These are phyloP conservation scores for Dendrostoma leiphaemia DNA, from an alignment of 2,329 filamentous ascomycete species.

Conservation along the genomic window DNA sequence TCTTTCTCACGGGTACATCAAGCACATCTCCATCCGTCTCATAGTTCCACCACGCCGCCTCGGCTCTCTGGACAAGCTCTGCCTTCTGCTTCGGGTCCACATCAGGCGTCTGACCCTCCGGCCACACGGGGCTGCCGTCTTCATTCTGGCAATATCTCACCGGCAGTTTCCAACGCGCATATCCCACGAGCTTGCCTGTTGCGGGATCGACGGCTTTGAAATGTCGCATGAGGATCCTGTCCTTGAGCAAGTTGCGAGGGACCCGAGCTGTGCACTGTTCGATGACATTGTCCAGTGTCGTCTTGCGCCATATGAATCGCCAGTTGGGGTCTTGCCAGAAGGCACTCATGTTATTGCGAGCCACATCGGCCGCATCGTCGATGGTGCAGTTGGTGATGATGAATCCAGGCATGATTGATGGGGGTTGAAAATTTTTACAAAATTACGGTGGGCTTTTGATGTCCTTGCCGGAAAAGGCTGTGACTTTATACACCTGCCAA, in stretches of 20 bases:
- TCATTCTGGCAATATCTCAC: not conserved
- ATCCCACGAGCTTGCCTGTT: constrained; percentile 22
- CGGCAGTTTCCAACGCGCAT: constrained; percentile 23
- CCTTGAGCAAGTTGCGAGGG: constrained; percentile 20
- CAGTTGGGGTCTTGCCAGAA: constrained; percentile 22
- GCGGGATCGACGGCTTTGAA: constrained; percentile 22
- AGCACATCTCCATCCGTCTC: constrained; percentile 9
- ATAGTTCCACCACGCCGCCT: constrained; percentile 16
- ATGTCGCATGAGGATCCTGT: constrained; percentile 19
- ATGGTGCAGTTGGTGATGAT: constrained; percentile 18
- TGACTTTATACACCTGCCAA: no score
- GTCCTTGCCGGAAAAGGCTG: no score
- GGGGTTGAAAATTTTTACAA: no score
- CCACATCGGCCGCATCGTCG: constrained; percentile 17
- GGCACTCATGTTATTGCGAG: constrained; percentile 21
- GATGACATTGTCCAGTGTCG: constrained; percentile 5
- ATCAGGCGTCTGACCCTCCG: constrained; percentile 19
- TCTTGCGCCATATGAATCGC: constrained; percentile 16
- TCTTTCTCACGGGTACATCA: constrained; percentile 15
- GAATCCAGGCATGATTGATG: constrained; percentile 13
- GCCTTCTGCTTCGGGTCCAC: constrained; percentile 15
- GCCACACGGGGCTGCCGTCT: constrained; percentile 11
- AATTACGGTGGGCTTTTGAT: no score
- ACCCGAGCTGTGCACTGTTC: constrained; percentile 1
- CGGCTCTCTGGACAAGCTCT: constrained; percentile 7